These are phyloP conservation scores for Penicillium lividum DNA, from an alignment of 495 filamentous ascomycete species.

Conservation along the genomic window DNA sequence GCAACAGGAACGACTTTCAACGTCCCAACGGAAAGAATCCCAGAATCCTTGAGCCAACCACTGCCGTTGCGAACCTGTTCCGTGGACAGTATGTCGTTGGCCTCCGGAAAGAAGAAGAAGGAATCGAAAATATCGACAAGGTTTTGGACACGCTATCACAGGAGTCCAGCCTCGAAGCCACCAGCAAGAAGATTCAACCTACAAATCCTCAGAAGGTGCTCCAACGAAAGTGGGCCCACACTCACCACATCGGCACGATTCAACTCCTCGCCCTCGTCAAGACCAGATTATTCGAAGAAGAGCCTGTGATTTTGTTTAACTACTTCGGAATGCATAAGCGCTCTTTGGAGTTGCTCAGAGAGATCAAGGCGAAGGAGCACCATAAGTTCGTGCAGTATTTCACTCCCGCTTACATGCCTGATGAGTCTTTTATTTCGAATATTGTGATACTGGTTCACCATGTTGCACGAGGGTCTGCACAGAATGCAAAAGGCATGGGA, in stretches of 20 bases:
- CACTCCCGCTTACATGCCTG: slow-evolving; percentile 28
- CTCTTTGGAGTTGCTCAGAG: slow-evolving; percentile 30
- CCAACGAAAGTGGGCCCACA: slow-evolving; percentile 27
- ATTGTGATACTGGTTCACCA: slow-evolving; percentile 30
- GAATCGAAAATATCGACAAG: slow-evolving; percentile 24
- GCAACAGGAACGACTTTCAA: slow-evolving; percentile 19
- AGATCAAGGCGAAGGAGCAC: slow-evolving; percentile 30
- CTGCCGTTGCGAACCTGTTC: slow-evolving; percentile 28
- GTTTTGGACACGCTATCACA: slow-evolving; percentile 30
- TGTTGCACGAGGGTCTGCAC: slow-evolving; percentile 27
- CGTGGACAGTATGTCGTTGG: slow-evolving; percentile 21
- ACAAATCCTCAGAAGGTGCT: neutral
- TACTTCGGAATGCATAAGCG: slow-evolving; percentile 37
- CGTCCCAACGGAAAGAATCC: slow-evolving; percentile 28
- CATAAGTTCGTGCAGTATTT: slow-evolving; percentile 33
- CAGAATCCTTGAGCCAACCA: slow-evolving; percentile 24
- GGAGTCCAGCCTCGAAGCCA: slow-evolving; percentile 14
- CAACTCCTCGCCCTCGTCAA: slow-evolving; percentile 33
- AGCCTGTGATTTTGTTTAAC: slow-evolving; percentile 31
- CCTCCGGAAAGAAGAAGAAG: slow-evolving; percentile 12
- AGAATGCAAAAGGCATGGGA: slow-evolving; percentile 22
- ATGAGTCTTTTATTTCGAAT: slow-evolving; percentile 26
- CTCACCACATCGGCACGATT: slow-evolving; percentile 27
- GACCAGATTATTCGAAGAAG: slow-evolving; percentile 29
- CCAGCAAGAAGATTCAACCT: slow-evolving; percentile 17